These are phyloP conservation scores for Boletus tylopilopsis DNA, from an alignment of 768 basidiomycete species.

Conservation along the genomic window DNA sequence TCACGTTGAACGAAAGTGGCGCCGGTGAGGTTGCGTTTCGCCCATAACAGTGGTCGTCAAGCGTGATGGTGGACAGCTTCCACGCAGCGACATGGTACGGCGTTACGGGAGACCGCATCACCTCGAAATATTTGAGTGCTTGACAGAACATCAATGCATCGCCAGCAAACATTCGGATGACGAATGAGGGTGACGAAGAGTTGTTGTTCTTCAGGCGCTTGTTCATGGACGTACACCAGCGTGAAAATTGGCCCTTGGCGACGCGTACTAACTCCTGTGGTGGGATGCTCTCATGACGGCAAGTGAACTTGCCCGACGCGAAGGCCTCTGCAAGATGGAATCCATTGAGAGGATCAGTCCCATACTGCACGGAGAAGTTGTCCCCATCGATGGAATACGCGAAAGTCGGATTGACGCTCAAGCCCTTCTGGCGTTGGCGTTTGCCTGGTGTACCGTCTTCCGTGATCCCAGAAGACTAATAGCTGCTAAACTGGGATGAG, in stretches of 20 bases:
- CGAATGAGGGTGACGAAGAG: slow-evolving; percentile 15
- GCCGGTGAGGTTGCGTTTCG: slow-evolving; percentile 6
- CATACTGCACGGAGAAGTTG: slow-evolving; percentile 27
- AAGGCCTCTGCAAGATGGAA: slow-evolving; percentile 31
- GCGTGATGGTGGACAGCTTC: slow-evolving; percentile 17
- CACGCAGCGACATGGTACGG: slow-evolving; percentile 23
- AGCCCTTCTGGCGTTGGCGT: neutral
- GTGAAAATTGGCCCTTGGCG: slow-evolving; percentile 23
- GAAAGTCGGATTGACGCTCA: slow-evolving; percentile 28
- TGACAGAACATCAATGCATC: slow-evolving; percentile 26
- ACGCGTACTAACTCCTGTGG: slow-evolving; percentile 8
- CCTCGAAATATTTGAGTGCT: slow-evolving; percentile 15
- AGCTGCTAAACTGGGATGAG: slow-evolving; percentile 17
- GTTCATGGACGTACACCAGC: slow-evolving; percentile 21
- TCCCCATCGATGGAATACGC: slow-evolving; percentile 25
- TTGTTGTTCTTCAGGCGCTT: slow-evolving; percentile 11
- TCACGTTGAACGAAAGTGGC: slow-evolving; percentile 29
- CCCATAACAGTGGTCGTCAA: slow-evolving; percentile 22
- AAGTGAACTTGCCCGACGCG: slow-evolving; percentile 7
- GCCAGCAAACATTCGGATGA: slow-evolving; percentile 29
- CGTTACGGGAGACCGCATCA: slow-evolving; percentile 7
- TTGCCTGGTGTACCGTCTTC: slow-evolving; percentile 1
- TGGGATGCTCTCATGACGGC: neutral
- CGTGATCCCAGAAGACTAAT: slow-evolving; percentile 22
- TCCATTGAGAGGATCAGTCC: slow-evolving; percentile 25